These are phyloP conservation scores for Cyberlindnera xishuangbannaensis DNA, from an alignment of 805 yeast genomes.

Conservation along the genomic window DNA sequence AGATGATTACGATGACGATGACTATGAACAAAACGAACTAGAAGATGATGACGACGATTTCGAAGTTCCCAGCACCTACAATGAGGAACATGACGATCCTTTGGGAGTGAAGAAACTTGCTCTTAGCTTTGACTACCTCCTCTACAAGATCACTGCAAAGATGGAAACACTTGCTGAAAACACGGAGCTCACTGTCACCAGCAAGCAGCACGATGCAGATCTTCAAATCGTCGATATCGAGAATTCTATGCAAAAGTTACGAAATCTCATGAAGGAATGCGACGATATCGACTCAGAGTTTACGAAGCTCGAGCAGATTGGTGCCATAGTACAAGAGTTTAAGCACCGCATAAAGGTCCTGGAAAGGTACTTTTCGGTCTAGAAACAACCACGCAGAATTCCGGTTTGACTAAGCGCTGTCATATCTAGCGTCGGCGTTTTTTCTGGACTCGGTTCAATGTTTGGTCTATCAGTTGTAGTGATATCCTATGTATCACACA, in stretches of 20 bases:
- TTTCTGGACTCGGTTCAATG: no score
- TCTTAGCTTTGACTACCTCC: constrained; percentile 56
- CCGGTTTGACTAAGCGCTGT: no score
- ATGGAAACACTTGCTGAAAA: constrained; percentile 43
- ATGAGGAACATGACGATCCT: constrained; percentile 47
- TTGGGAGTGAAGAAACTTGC: constrained; percentile 55
- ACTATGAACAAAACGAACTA: not conserved
- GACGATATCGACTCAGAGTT: constrained; percentile 46
- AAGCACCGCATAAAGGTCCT: constrained; percentile 30
- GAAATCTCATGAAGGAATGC: constrained; percentile 37
- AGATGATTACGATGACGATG: constrained; percentile 2
- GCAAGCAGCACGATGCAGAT: constrained; percentile 21
- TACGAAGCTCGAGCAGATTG: constrained; percentile 43
- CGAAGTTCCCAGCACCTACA: constrained; percentile 6
- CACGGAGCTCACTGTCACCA: constrained; percentile 26
- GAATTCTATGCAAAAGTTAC: constrained; percentile 34
- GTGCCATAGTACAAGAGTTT: constrained; percentile 35
- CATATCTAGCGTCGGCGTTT: no score
- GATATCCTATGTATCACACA: no score
- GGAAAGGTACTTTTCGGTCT: constrained; percentile 29
- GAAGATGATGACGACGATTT: constrained; percentile 3
- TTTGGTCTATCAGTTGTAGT: no score
- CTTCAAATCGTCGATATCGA: constrained; percentile 29
- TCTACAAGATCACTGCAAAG: constrained; percentile 56
- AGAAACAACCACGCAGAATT: no score